Percentiles rank a stretch among this genome's conserved stretches.
phyloP scores from a whole-genome alignment of 257 asterid genomes.

The Solanum chaucha region DNA sequence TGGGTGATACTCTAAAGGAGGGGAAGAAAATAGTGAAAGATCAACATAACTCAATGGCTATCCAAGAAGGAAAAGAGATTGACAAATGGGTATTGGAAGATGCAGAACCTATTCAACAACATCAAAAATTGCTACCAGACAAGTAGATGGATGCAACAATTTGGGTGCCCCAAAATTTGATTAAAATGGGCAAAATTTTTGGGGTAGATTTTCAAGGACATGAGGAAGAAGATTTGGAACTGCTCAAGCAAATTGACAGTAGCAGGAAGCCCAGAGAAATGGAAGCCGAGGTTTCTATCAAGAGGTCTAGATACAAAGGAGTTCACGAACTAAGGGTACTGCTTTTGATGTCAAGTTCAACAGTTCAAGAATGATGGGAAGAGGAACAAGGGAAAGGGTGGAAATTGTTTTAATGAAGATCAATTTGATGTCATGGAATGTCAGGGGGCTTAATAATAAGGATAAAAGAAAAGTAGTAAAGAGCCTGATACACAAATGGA shows the following conservation, averaged over 20 bases:
- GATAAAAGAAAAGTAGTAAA: not conserved
- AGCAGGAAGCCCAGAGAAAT: not conserved
- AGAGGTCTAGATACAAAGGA: not conserved
- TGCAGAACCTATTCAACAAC: not conserved
- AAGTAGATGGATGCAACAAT: not conserved
- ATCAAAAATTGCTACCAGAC: not conserved
- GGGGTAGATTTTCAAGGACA: not conserved
- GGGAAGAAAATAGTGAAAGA: not conserved
- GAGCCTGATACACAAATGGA: not conserved
- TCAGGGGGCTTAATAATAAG: not conserved
- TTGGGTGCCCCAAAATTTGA: not conserved
- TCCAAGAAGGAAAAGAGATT: not conserved
- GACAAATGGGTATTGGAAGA: not conserved
- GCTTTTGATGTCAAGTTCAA: not conserved
- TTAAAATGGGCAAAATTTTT: not conserved
- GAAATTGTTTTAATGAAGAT: not conserved
- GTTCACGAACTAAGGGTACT: not conserved
- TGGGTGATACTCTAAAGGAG: not conserved
- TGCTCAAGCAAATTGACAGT: not conserved
- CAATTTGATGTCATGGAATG: not conserved
- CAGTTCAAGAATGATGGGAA: not conserved
- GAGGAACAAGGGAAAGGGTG: not conserved
- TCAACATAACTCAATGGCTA: not conserved
- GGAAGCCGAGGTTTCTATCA: not conserved
- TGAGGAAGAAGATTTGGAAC: not conserved